phyloP scores from a whole-genome alignment of 441 rosid genomes.

The Eruca vesicaria region DNA sequence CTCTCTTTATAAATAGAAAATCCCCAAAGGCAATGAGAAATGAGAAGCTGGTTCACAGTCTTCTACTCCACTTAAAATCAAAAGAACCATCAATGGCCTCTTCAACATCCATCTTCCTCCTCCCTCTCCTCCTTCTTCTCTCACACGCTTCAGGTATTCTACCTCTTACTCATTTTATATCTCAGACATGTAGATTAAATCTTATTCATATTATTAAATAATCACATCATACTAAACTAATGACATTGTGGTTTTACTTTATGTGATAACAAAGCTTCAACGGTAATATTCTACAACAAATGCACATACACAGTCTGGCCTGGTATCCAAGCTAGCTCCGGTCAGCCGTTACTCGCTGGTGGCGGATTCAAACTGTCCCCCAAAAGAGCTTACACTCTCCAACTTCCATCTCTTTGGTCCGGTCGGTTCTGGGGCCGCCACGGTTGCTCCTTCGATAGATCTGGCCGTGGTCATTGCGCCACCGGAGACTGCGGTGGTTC shows the following conservation, averaged over 20 bases:
- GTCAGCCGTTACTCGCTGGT: conserved; percentile 55
- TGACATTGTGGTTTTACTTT: background rate
- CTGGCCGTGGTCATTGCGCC: conserved; percentile 68
- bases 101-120: background rate
- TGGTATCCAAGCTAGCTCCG: conserved; percentile 76
- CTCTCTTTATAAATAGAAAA: conserved; percentile 21
- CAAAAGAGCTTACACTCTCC: conserved; percentile 53
- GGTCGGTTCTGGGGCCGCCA: conserved; percentile 94
- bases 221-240: background rate
- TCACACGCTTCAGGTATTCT: conserved; percentile 24
- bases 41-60: conserved; percentile 18
- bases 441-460: conserved; percentile 64
- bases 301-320: conserved; percentile 87
- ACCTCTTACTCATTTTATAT: background rate
- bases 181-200: background rate
- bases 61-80: background rate
- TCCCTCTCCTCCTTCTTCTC: conserved; percentile 8
- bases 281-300: conserved; percentile 64
- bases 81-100: conserved; percentile 14
- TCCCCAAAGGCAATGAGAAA: conserved; percentile 4
- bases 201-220: background rate
- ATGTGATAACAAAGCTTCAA: conserved; percentile 13
- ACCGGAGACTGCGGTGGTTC: conserved; percentile 88
- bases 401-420: conserved; percentile 71
- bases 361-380: conserved; percentile 76